Evolutionary conservation across 192 early-diverging fungal species (phyloP).

Genomic region (Backusella westeae): DNA sequence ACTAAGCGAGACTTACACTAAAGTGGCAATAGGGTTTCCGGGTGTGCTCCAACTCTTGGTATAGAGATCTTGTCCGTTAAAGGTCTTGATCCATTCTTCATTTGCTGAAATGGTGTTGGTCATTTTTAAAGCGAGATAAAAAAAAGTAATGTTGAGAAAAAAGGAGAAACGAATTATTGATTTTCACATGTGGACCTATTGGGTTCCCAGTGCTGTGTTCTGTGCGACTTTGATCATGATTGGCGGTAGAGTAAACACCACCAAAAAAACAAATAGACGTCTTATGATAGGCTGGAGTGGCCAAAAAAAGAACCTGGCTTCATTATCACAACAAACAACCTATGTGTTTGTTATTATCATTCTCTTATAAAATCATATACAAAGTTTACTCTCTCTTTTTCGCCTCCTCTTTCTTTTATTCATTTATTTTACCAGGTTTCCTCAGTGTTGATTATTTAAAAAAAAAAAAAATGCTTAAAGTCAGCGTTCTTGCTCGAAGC

Average conservation of each 20-base stretch:
- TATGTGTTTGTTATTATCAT: background rate
- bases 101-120: constrained; percentile 15
- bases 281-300: background rate
- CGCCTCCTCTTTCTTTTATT: background rate
- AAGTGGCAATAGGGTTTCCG: constrained; percentile 2
- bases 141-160: background rate
- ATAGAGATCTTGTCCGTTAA: constrained; percentile 42
- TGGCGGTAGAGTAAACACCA: background rate
- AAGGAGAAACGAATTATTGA: background rate
- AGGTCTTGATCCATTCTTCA: constrained; percentile 45
- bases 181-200: background rate
- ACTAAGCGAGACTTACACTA: background rate
- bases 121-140: background rate
- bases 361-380: background rate
- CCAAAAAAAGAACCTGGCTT: background rate
- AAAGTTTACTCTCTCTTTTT: background rate
- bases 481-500: background rate
- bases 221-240: background rate
- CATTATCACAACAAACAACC: background rate
- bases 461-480: background rate
- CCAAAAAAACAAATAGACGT: background rate
- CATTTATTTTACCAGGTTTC: background rate
- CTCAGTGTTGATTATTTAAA: background rate
- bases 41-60: constrained; percentile 49
- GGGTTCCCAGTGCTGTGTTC: background rate